These are phyloP conservation scores for Curvularia lunata DNA, from an alignment of 2,329 filamentous ascomycete species.

Conservation along the genomic window DNA sequence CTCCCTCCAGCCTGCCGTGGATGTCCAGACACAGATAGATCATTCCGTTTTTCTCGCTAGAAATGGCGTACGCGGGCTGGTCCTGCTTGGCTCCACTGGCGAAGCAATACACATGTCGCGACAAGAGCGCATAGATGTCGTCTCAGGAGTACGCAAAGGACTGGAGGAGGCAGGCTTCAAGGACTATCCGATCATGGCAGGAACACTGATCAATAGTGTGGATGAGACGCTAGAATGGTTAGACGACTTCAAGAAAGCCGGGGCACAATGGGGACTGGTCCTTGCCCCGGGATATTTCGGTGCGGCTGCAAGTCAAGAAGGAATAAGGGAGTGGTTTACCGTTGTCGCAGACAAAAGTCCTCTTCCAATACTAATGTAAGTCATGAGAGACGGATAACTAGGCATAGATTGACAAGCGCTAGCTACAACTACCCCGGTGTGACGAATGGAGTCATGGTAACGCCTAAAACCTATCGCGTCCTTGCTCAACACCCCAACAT, in stretches of 20 bases:
- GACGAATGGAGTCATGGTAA: slow-evolving; percentile 67
- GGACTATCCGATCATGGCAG: slow-evolving; percentile 67
- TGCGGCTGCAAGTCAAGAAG: slow-evolving; percentile 62
- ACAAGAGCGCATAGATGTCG: slow-evolving; percentile 62
- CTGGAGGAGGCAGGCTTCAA: slow-evolving; percentile 63
- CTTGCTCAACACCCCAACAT: slow-evolving; percentile 70
- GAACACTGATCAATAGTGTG: slow-evolving; percentile 66
- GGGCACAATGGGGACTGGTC: slow-evolving; percentile 67
- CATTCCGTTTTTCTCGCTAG: slow-evolving; percentile 67
- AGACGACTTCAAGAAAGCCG: slow-evolving; percentile 61
- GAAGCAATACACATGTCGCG: slow-evolving; percentile 67
- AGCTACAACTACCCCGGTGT: slow-evolving; percentile 72
- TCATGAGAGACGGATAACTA: neutral
- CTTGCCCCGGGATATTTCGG: slow-evolving; percentile 72
- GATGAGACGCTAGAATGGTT: slow-evolving; percentile 67
- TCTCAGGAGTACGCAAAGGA: slow-evolving; percentile 62
- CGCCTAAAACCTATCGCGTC: slow-evolving; percentile 63
- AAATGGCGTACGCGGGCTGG: slow-evolving; percentile 65
- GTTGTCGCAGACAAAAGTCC: slow-evolving; percentile 66
- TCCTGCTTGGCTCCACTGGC: slow-evolving; percentile 68
- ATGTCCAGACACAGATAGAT: slow-evolving; percentile 63
- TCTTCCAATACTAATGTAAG: slow-evolving; percentile 67
- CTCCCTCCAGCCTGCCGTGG: slow-evolving; percentile 59
- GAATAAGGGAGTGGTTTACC: slow-evolving; percentile 66
- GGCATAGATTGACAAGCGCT: neutral